phyloP scores from a whole-genome alignment of 78 protist species.

The Dictyostelium firmibasis region DNA sequence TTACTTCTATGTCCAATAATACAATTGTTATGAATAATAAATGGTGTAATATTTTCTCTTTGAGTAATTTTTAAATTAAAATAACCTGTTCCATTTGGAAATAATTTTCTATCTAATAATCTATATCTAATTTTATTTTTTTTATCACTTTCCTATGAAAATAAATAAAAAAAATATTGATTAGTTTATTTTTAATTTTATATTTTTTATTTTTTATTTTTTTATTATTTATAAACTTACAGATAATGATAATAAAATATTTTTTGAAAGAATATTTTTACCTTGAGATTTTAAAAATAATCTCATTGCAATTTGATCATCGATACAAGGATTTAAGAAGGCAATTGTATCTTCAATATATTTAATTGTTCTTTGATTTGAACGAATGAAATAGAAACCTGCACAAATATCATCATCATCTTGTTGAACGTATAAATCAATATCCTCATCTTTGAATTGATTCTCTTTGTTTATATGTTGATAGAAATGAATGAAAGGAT shows the following conservation, averaged over 20 bases:
- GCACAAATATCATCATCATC: conserved; percentile 82
- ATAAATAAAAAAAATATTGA: background rate
- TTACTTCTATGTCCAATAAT: conserved; percentile 73
- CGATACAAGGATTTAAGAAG: conserved; percentile 44
- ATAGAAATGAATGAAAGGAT: conserved; percentile 39
- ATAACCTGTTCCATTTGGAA: conserved; percentile 78
- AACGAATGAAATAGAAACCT: conserved; percentile 59
- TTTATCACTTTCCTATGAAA: background rate
- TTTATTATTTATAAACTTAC: background rate
- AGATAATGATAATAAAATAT: background rate
- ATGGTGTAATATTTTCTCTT: conserved; percentile 10
- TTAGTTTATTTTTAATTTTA: too few relatives aligned
- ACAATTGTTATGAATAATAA: conserved; percentile 72
- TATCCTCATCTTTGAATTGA: background rate
- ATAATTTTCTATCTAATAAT: conserved; percentile 18
- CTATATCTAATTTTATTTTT: background rate
- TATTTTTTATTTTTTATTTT: background rate
- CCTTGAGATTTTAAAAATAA: conserved; percentile 28
- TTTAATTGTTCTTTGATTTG: conserved; percentile 41
- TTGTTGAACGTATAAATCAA: conserved; percentile 56
- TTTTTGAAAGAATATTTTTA: background rate
- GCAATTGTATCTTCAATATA: conserved; percentile 31
- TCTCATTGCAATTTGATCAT: conserved; percentile 75
- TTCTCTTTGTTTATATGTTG: background rate
- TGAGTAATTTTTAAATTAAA: conserved; percentile 67